Conservation (phyloP, 352 stramenopile genomes). For the Heterotrichella gracilis region DNA sequence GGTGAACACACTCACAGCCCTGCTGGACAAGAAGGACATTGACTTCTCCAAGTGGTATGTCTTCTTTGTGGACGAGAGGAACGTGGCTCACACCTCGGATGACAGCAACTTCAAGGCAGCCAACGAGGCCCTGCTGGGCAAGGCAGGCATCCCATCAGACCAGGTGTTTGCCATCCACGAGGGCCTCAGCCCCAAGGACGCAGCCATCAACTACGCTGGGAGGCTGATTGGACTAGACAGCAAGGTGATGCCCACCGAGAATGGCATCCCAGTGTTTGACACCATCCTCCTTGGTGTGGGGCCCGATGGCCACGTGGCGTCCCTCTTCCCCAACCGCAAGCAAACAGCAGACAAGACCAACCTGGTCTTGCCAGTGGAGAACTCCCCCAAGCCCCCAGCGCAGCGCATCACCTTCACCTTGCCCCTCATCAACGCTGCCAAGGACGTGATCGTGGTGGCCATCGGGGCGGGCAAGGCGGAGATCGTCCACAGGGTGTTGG, state of each 20-base stretch:
- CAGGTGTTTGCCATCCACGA: conserved; percentile 66
- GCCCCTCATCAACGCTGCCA: conserved; percentile 54
- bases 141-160: conserved; percentile 28
- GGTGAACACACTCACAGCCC: conserved; percentile 27
- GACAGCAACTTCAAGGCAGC: conserved; percentile 78
- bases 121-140: conserved; percentile 45
- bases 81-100: conserved; percentile 44
- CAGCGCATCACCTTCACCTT: conserved; percentile 82
- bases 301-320: conserved; percentile 86
- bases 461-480: conserved; percentile 47
- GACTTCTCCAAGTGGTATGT: conserved; percentile 79
- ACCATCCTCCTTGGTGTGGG: conserved; percentile 76
- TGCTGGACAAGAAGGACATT: conserved; percentile 22
- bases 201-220: conserved; percentile 13
- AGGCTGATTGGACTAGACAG: neutral
- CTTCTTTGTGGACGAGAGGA: conserved; percentile 85
- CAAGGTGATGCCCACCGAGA: conserved; percentile 16
- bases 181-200: conserved; percentile 29
- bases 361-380: conserved; percentile 59
- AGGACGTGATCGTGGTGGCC: conserved; percentile 47
- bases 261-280: conserved; percentile 45
- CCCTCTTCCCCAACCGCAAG: conserved; percentile 65
- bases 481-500: conserved; percentile 40
- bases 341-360: conserved; percentile 43
- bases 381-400: conserved; percentile 81